Conservation (phyloP, 2,329 filamentous ascomycete species). For the Pseudogymnoascus sp. region DNA sequence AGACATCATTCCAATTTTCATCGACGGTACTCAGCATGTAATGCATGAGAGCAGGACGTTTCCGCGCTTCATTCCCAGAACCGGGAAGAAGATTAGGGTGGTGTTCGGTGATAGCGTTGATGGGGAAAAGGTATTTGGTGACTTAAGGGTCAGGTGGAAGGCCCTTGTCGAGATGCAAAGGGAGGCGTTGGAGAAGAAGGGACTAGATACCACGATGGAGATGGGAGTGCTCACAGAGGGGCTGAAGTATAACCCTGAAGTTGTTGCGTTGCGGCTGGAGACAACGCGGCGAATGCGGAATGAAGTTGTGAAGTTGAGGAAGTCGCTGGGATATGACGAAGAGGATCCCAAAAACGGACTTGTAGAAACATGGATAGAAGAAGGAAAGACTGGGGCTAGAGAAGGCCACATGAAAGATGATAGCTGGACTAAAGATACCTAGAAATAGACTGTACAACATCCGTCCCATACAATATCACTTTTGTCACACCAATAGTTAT, state of each 20-base stretch:
- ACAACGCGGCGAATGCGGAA: conserved; percentile 70
- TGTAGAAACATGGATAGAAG: conserved; percentile 69
- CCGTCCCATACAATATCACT: background rate
- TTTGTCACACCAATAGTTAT: background rate
- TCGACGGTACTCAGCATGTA: conserved; percentile 78
- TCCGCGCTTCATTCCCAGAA: conserved; percentile 72
- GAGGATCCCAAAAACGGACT: conserved; percentile 70
- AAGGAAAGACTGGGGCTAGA: conserved; percentile 43
- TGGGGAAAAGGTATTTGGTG: conserved; percentile 66
- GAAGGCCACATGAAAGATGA: conserved; percentile 50
- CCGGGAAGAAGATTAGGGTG: conserved; percentile 61
- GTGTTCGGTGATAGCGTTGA: conserved; percentile 75
- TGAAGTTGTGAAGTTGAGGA: conserved; percentile 71
- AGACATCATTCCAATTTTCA: conserved; percentile 86
- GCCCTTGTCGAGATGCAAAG: conserved; percentile 50
- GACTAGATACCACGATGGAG: conserved; percentile 27
- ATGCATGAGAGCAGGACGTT: conserved; percentile 79
- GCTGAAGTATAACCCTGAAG: conserved; percentile 64
- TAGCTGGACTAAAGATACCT: conserved; percentile 48
- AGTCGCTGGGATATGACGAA: conserved; percentile 60
- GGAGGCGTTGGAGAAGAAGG: conserved; percentile 31
- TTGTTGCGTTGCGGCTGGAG: conserved; percentile 66
- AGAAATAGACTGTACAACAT: background rate
- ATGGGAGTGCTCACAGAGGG: conserved; percentile 56
- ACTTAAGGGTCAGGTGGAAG: conserved; percentile 67